Evolutionary conservation across 768 basidiomycete genomes (phyloP), one percentile per base, ranked within the genome.

Genomic region (Rossbeevera mucosa): DNA sequence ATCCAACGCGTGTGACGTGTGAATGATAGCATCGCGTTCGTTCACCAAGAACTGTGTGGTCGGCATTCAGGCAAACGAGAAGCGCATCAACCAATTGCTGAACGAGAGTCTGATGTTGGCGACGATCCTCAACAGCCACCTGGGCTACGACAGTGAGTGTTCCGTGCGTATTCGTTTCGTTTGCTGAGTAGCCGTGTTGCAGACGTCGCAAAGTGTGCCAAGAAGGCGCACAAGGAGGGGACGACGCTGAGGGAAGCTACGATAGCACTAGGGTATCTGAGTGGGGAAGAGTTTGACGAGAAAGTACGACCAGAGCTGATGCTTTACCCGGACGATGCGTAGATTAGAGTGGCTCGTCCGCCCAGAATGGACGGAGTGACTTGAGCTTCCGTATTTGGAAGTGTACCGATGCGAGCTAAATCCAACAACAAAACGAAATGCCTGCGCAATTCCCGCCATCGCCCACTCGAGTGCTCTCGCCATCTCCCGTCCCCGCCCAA

Each of bases 181-280:
- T 57, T 42, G 30, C 57, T 66, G 7, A 64, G 36, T 1, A 5
- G 7, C n/a, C 18, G 18, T 16, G 40, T 55, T 38, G 40, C 65
- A 97, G 94, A 96, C 72, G 96, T 98, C 46, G 96, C 96, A 46
- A 94, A 91, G 74, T 92, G 90, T 64, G 96, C 96, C 25, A 99
- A 99, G 81, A 98, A 98, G 71, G 96, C 96, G n/a, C 96, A 98
- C 79, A 92, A 88, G 70, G 94, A 99, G 72, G 96, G 96, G 24
- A 90, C 86, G 45, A 98, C 96, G 54, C 67, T 98, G 70, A 98
- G 95, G 77, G 88, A 93, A 73, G 93, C 96, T 38, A 93, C 94
- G 11, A 86, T 98, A 43, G 71, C 83, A 18, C 80, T 97, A 30
- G 92, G 91, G 45, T 85, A 90, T 71, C 69, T 98, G 62, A 88